These are phyloP conservation scores for Phanerochaete carnosa DNA, from an alignment of 768 basidiomycete genomes.

Conservation along the genomic window DNA sequence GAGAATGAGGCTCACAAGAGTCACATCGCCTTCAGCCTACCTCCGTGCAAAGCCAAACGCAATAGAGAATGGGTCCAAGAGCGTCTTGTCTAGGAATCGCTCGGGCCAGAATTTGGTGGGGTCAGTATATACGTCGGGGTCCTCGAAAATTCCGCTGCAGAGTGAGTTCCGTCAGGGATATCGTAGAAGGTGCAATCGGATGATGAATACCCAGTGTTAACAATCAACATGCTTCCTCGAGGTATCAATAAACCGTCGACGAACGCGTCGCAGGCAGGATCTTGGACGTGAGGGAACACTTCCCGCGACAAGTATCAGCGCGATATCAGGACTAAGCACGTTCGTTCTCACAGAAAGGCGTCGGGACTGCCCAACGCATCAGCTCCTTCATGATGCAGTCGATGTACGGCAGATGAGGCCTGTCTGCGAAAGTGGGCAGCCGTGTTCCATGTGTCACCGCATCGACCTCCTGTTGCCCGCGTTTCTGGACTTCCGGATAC, in stretches of 20 bases:
- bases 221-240: constrained; percentile 36
- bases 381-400: constrained; percentile 52
- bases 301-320: not conserved
- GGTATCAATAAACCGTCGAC: constrained; percentile 57
- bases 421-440: constrained; percentile 55
- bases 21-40: not conserved
- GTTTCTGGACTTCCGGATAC: constrained; percentile 49
- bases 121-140: constrained; percentile 12
- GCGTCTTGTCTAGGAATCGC: constrained; percentile 7
- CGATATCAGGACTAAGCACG: not conserved
- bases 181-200: not conserved
- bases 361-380: constrained; percentile 47
- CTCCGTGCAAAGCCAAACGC: not conserved
- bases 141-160: constrained; percentile 22
- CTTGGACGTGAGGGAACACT: not conserved
- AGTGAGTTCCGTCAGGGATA: not conserved
- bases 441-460: constrained; percentile 47
- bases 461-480: constrained; percentile 66
- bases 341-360: constrained; percentile 45
- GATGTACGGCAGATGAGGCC: constrained; percentile 49
- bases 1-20: not conserved
- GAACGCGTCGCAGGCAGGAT: constrained; percentile 45
- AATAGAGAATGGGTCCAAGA: not conserved
- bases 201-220: constrained; percentile 45
- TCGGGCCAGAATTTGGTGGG: constrained; percentile 16